Base-by-base conservation (phyloP, 345 rosid genomes). In the Salix udensis region DNA sequence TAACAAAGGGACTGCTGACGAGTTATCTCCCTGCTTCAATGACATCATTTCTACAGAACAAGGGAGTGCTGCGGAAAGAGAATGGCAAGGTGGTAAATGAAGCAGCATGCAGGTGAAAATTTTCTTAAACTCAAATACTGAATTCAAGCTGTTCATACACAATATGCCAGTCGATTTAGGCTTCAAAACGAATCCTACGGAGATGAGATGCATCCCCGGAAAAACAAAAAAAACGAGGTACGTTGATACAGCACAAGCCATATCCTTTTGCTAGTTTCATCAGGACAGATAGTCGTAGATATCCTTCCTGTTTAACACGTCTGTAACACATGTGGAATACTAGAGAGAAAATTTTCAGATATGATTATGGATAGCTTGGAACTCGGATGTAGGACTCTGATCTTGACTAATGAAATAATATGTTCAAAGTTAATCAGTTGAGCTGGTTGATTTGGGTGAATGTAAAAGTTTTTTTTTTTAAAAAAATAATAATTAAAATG, bases 11-110 rank as follows among this genome's bases (percentile, higher is more conserved):
- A 76, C 60, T 65, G 74, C 31, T 88, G 80, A 42, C 52, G 65
- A 78, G 83, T 70, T 72, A 72, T 76, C 85, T 85, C 46, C 88
- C 88, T 39, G 58, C 80, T 53, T 64, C 77, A 9, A n/a, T 65
- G 21, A 24, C 65, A 39, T 73, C 80, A 13, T 81, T 71, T 78
- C 74, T 85, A 10, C 37, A 23, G 39, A 74, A 78, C 34, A 31
- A 42, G 55, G 30, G 36, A 40, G 74, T 39, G 34, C 74, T 70
- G 77, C 79, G 74, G 12, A 65, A 70, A 67, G 55, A 52, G 16
- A 62, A 62, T 9, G 69, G 73, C 48, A 50, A 50, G 19, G 53
- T 50, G 53, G 53, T 50, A 16, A 50, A 50, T 50, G 21, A 44
- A 50, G 19, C 53, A 50, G 53, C 53, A 5, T 4, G 19, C 6